These are phyloP conservation scores for Candida krabiensis DNA, from an alignment of 805 yeast species.

Conservation along the genomic window DNA sequence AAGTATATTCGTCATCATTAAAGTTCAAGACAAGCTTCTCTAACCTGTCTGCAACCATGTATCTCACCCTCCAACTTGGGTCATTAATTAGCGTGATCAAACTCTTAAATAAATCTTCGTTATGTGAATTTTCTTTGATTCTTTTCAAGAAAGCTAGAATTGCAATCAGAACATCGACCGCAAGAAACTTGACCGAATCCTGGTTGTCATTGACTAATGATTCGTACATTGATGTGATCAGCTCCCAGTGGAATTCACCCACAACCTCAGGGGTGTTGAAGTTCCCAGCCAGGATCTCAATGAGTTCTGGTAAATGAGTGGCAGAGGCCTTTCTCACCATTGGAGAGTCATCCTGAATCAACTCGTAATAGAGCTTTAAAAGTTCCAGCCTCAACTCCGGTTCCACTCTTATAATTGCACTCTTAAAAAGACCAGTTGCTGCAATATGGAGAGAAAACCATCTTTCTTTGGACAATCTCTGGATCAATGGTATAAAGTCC, in stretches of 20 bases:
- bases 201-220: conserved; percentile 79
- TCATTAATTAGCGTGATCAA: conserved; percentile 76
- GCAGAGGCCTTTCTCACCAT: conserved; percentile 98
- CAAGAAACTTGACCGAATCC: conserved; percentile 89
- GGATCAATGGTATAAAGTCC: conserved; percentile 73
- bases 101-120: conserved; percentile 60
- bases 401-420: conserved; percentile 61
- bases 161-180: conserved; percentile 85
- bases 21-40: conserved; percentile 69
- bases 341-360: conserved; percentile 90
- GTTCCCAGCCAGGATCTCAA: conserved; percentile 49
- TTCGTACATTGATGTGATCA: conserved; percentile 79
- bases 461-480: conserved; percentile 77
- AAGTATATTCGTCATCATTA: conserved; percentile 53
- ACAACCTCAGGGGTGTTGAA: conserved; percentile 41
- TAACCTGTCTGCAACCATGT: conserved; percentile 96
- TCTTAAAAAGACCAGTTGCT: conserved; percentile 82
- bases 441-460: conserved; percentile 96
- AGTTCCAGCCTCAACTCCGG: conserved; percentile 57
- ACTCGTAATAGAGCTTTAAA: conserved; percentile 62
- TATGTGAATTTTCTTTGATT: conserved; percentile 56
- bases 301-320: conserved; percentile 70
- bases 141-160: conserved; percentile 68
- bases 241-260: conserved; percentile 69
- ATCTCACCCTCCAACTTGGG: conserved; percentile 97